Percentiles rank a stretch among this genome's conserved stretches.
Conservation (phyloP, 371 early-diverging fungal genomes). For the Globomyces sp. region DNA sequence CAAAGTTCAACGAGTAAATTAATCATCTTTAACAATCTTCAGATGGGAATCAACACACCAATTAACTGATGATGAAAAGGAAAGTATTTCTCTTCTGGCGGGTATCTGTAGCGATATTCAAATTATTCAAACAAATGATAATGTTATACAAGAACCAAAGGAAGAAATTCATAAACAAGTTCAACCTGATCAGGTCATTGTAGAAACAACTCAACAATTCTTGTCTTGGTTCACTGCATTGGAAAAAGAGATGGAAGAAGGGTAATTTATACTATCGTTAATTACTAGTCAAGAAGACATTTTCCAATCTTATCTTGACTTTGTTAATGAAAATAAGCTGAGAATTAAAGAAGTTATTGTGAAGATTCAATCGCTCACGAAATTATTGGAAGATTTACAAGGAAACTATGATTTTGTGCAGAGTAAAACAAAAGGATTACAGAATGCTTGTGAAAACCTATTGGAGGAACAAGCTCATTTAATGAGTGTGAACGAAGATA, state of each 20-base stretch:
- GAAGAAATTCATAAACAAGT: not conserved
- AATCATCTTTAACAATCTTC: no score
- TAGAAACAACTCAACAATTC: slow-evolving; percentile 85
- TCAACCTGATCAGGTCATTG: slow-evolving; percentile 19
- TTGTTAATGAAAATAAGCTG: slow-evolving; percentile 52
- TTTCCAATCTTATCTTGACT: slow-evolving; percentile 52
- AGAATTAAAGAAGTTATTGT: slow-evolving; percentile 46
- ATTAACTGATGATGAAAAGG: slow-evolving; percentile 8
- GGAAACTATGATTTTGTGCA: slow-evolving; percentile 72
- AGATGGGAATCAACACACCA: slow-evolving; percentile 1
- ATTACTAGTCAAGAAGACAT: slow-evolving; percentile 9
- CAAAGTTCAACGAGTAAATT: slow-evolving; percentile 3
- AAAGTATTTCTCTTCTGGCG: not conserved
- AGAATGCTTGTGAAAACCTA: slow-evolving; percentile 75
- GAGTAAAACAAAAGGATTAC: slow-evolving; percentile 67
- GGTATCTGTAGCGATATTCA: not conserved
- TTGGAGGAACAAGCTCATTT: slow-evolving; percentile 63
- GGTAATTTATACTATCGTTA: slow-evolving; percentile 50
- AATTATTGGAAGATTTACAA: slow-evolving; percentile 59
- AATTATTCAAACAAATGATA: not conserved
- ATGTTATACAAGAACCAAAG: not conserved
- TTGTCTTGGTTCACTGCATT: slow-evolving; percentile 80
- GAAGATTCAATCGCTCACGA: slow-evolving; percentile 53
- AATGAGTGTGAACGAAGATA: slow-evolving; percentile 62
- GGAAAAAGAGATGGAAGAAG: slow-evolving; percentile 77